Percentiles rank a stretch among this genome's conserved stretches.
Evolutionary conservation across 306 rosid species (phyloP).

Genomic region (Vigna angularis): DNA sequence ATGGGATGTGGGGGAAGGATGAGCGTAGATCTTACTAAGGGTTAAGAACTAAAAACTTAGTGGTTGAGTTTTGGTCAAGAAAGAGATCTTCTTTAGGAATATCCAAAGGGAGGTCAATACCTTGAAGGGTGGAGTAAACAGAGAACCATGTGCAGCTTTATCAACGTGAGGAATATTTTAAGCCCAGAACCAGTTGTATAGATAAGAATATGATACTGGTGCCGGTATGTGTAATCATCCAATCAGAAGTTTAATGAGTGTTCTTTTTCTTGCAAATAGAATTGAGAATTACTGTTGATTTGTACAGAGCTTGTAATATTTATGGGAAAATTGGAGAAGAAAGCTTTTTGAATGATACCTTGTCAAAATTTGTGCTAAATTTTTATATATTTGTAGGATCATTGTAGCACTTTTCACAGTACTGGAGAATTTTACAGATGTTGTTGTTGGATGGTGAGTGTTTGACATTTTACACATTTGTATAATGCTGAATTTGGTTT

Average conservation of each 20-base stretch:
- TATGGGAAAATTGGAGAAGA: background rate
- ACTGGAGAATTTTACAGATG: slow-evolving; percentile 69
- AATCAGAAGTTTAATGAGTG: background rate
- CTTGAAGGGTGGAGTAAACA: slow-evolving; percentile 36
- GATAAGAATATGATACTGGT: background rate
- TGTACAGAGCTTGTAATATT: background rate
- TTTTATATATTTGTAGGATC: slow-evolving; percentile 63
- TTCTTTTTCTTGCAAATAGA: background rate
- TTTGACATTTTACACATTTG: background rate
- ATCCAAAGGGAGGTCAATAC: slow-evolving; percentile 31
- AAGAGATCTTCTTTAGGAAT: slow-evolving; percentile 39
- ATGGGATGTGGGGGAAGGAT: slow-evolving; percentile 6
- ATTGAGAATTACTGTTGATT: background rate
- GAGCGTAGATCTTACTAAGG: slow-evolving; percentile 22
- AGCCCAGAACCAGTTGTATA: background rate
- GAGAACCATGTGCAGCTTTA: slow-evolving; percentile 42
- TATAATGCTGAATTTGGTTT: slow-evolving; percentile 5
- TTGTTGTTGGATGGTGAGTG: slow-evolving; percentile 71
- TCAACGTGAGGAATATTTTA: slow-evolving; percentile 34
- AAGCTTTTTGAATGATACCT: no score
- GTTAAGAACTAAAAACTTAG: slow-evolving; percentile 20
- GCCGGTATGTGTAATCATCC: slow-evolving; percentile 4
- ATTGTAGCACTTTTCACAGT: slow-evolving; percentile 80
- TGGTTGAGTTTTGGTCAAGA: slow-evolving; percentile 27
- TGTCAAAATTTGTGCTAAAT: background rate